Evolutionary conservation across 768 basidiomycete species (phyloP), one percentile per base, ranked within the genome.

Genomic region (Flagelloscypha sp.): DNA sequence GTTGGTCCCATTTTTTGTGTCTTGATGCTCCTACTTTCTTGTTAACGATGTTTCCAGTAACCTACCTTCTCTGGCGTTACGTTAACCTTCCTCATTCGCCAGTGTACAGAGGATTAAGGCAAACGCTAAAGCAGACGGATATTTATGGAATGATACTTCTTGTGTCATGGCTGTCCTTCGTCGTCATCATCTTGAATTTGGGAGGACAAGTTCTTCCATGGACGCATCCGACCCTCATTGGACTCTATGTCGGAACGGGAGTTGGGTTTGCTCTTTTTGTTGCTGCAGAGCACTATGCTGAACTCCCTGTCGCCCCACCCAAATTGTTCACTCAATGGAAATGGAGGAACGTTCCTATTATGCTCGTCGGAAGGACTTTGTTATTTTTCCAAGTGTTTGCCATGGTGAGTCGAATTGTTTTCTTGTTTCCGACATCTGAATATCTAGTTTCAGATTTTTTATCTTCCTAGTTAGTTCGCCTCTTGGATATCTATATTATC

Each of bases 281-380:
- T 15, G 27, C 52, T 9, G 48, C 37, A 10, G 51, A 52, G 31
- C 47, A 46, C 20, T 44, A 42, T 27, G 50, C 49, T 8, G 30
- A 27, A 19, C 33, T 46, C 33, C 53, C 49, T 10, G 36, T 55
- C 9, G 48, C 45, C 2, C 51, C 53, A 7, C 30, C 48, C 24
- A 28, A 37, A 11, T 38, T 49, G 16, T 53, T 53, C 29, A 35
- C 38, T 16, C 25, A 44, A 38, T 55, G 53, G 53, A 46, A 44
- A 31, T 53, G 53, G 53, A 42, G 53, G 15, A 55, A 55, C 30
- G 49, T 53, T 6, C 45, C 51, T 6, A 33, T 55, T 17, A 49
- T 50, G 33, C n/a, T n/a, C n/a, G n/a, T n/a, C n/a, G n/a, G n/a
- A n/a, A n/a, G 50, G 16, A 44, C 41, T 15, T 27, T 50, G 12